These are phyloP conservation scores for Solanum chiquidenum DNA, from an alignment of 257 asterid species.

Conservation along the genomic window DNA sequence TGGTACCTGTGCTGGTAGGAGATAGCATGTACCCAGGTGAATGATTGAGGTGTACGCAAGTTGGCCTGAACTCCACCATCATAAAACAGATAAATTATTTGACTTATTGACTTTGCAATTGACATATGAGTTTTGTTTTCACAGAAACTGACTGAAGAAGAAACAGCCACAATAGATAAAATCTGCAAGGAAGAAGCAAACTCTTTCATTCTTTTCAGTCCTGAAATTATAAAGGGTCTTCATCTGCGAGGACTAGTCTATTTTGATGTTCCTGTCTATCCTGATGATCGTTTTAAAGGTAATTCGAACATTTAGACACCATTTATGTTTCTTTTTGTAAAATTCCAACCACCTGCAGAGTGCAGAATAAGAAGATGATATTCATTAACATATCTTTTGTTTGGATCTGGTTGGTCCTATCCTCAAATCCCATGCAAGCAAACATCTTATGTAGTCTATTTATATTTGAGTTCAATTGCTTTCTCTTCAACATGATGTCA, in stretches of 20 bases:
- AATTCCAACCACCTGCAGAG: not conserved
- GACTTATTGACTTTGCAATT: not conserved
- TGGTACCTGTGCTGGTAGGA: not conserved
- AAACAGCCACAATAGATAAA: conserved; percentile 94
- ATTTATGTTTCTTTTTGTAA: not conserved
- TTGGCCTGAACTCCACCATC: not conserved
- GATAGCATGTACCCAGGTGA: not conserved
- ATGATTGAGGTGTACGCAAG: not conserved
- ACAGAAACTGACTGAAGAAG: conserved; percentile 98
- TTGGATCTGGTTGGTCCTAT: not conserved
- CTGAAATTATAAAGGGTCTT: conserved; percentile 79
- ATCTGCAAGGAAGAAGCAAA: conserved; percentile 96
- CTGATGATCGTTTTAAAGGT: conserved; percentile 99
- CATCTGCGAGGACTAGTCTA: conserved; percentile 82
- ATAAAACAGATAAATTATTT: not conserved
- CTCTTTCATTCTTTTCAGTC: conserved; percentile 83
- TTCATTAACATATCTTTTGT: not conserved
- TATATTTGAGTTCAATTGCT: not conserved
- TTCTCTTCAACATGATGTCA: not conserved
- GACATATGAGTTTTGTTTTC: not conserved
- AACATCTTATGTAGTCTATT: not conserved
- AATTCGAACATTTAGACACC: not conserved
- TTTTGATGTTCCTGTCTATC: conserved; percentile 91
- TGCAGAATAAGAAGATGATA: not conserved
- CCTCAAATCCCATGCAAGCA: not conserved